Evolutionary conservation across 768 basidiomycete genomes (phyloP), one percentile per base, ranked within the genome.

Genomic region (Suillus fuscotomentosus): DNA sequence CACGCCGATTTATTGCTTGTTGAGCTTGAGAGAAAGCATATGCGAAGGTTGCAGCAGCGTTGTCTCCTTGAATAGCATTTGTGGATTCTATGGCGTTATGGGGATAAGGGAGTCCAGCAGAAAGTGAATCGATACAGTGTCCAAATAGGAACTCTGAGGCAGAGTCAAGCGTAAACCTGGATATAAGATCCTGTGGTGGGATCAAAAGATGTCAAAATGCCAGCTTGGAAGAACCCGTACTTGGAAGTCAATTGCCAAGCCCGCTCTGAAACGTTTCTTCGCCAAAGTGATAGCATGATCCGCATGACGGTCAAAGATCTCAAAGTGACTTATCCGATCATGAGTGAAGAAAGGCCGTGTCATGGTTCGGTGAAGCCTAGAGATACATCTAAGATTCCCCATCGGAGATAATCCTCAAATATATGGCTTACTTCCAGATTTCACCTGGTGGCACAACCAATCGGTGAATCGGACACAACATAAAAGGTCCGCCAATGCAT

Each of bases 301-400:
- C 5, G 83, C 79, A 54, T 87, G 86, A 14, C 81, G 76, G 60
- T 83, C 84, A 67, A 88, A 89, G 38, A 83, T 85, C 31, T 88
- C 84, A 61, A 88, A 89, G 70, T 88, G 83, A 54, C 80, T 83
- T 61, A 88, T 83, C 39, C 82, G 77, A 41, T 90, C 88, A 51
- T 80, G 81, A 61, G 73, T 83, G 77, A 92, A 91, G 78, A 91
- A 90, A 0, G 89, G 89, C 0, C 90, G 84, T 0, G 88, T 86
- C 78, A 91, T 88, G 4, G 80, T 69, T 11, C 89, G 85, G 71
- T 90, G 88, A 68, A 88, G 83, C 70, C 88, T 84, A 36, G 7
- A 7, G 41, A 56, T 53, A n/a, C 14, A 3, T 24, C 56, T 63
- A 53, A 60, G 61, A 62, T 15, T 10, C 56, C 41, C 0, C 10